These are phyloP conservation scores for Camelina laxa DNA, from an alignment of 345 rosid species.

Conservation along the genomic window DNA sequence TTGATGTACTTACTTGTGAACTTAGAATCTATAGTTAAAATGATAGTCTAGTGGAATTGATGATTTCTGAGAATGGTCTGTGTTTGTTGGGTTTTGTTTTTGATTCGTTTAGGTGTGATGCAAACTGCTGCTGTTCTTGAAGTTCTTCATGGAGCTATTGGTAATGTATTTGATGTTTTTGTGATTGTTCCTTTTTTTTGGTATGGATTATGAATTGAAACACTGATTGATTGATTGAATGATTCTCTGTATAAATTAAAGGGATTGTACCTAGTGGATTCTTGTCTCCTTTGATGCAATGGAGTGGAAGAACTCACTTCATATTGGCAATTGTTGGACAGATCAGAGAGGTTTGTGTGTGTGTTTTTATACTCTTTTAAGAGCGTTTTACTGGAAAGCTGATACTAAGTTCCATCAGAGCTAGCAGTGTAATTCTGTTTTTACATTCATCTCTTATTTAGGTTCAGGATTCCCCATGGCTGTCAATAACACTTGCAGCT, in stretches of 20 bases:
- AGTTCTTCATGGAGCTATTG: conserved; percentile 83
- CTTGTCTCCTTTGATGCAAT: conserved; percentile 80
- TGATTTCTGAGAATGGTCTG: neutral
- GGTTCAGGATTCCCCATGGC: conserved; percentile 72
- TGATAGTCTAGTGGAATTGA: neutral
- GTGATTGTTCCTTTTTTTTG: neutral
- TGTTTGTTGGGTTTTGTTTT: neutral
- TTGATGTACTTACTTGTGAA: neutral
- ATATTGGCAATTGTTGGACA: conserved; percentile 57
- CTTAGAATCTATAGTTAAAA: neutral
- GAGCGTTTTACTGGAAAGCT: neutral
- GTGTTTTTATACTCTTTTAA: neutral
- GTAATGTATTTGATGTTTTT: conserved; percentile 38
- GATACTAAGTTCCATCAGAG: neutral
- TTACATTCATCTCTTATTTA: conserved; percentile 26
- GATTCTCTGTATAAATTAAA: conserved; percentile 26
- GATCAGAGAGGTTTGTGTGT: conserved; percentile 58
- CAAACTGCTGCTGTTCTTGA: conserved; percentile 69
- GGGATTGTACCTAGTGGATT: conserved; percentile 89
- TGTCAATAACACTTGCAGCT: conserved; percentile 70
- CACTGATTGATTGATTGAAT: conserved; percentile 2
- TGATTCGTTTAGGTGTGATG: conserved; percentile 54
- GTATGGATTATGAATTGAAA: conserved; percentile 14
- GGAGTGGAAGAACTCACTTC: conserved; percentile 83
- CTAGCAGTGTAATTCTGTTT: conserved; percentile 4